A percentile compares a stretch with the other conserved stretches of the same genome.
Conservation (phyloP, 2,329 filamentous ascomycete species). For the Aureobasidium sp. region DNA sequence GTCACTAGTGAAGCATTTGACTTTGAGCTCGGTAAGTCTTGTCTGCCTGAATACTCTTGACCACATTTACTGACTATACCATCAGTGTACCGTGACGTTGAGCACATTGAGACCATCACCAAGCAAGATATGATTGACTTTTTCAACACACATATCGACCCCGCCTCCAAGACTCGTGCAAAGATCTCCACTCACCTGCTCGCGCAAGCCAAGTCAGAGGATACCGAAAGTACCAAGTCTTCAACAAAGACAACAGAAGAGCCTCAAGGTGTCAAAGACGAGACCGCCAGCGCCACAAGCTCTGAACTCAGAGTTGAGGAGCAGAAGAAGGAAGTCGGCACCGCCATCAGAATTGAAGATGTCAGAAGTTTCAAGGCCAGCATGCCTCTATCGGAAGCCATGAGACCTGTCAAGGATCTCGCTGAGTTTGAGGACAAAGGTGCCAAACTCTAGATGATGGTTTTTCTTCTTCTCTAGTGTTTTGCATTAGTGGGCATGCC, state of each 20-base stretch:
- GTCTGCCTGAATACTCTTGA: background rate
- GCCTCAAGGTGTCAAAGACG: constrained; percentile 21
- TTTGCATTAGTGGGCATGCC: constrained; percentile 2
- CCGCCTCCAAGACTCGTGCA: constrained; percentile 76
- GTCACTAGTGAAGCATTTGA: constrained; percentile 90
- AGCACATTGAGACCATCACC: constrained; percentile 75
- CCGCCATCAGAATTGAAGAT: constrained; percentile 72
- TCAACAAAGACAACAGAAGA: constrained; percentile 42
- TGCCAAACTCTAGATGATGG: constrained; percentile 68
- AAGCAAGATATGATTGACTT: constrained; percentile 86
- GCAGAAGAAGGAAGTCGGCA: constrained; percentile 36
- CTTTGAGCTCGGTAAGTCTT: constrained; percentile 79
- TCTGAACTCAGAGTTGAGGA: constrained; percentile 27
- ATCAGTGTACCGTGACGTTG: constrained; percentile 79
- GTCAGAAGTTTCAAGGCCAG: constrained; percentile 83
- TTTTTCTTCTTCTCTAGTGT: background rate
- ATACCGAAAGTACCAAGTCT: constrained; percentile 26
- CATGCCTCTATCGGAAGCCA: constrained; percentile 76
- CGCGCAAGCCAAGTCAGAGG: constrained; percentile 63
- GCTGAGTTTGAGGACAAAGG: constrained; percentile 89
- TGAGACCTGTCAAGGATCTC: constrained; percentile 77
- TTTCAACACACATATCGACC: constrained; percentile 79
- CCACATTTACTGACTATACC: background rate
- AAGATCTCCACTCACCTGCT: constrained; percentile 87
- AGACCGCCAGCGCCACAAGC: constrained; percentile 30